These are phyloP conservation scores for Hyaloscypha variabilis DNA, from an alignment of 495 filamentous ascomycete species.

Conservation along the genomic window DNA sequence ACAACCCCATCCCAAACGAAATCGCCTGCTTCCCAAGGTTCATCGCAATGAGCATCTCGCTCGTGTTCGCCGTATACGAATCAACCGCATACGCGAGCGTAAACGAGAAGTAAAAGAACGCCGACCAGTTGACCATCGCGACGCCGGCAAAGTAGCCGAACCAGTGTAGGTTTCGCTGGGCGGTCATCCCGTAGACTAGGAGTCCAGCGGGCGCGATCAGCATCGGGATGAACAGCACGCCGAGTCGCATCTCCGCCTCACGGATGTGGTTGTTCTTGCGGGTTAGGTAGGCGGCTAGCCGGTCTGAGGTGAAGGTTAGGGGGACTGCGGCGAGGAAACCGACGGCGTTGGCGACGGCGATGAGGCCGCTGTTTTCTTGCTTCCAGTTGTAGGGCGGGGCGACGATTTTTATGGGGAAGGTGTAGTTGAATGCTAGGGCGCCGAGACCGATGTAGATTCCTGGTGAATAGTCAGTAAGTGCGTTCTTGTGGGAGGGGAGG, in stretches of 20 bases:
- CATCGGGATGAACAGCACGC: slow-evolving; percentile 56
- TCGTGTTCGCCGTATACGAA: slow-evolving; percentile 57
- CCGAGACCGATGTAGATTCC: slow-evolving; percentile 61
- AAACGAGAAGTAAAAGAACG: slow-evolving; percentile 62
- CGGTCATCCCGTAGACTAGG: slow-evolving; percentile 57
- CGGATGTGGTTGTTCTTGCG: slow-evolving; percentile 57
- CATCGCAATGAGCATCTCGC: slow-evolving; percentile 70
- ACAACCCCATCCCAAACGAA: slow-evolving; percentile 61
- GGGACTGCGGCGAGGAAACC: slow-evolving; percentile 59
- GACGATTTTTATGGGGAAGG: slow-evolving; percentile 59
- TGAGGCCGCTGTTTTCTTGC: slow-evolving; percentile 56
- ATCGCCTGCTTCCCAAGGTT: slow-evolving; percentile 69
- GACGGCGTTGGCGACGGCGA: slow-evolving; percentile 52
- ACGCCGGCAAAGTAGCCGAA: slow-evolving; percentile 57
- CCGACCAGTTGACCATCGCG: slow-evolving; percentile 52
- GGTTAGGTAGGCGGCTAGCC: slow-evolving; percentile 56
- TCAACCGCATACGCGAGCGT: slow-evolving; percentile 64
- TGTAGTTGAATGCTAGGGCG: slow-evolving; percentile 61
- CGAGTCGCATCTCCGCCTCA: slow-evolving; percentile 64
- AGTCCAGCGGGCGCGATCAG: slow-evolving; percentile 56
- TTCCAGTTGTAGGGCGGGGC: slow-evolving; percentile 61
- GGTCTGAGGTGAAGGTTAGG: slow-evolving; percentile 57
- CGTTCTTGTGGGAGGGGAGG: slow-evolving; percentile 8
- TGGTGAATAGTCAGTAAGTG: slow-evolving; percentile 17
- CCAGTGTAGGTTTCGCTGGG: slow-evolving; percentile 57